These are phyloP conservation scores for Fusarium albidum DNA, from an alignment of 2,329 filamentous ascomycete genomes.

Conservation along the genomic window DNA sequence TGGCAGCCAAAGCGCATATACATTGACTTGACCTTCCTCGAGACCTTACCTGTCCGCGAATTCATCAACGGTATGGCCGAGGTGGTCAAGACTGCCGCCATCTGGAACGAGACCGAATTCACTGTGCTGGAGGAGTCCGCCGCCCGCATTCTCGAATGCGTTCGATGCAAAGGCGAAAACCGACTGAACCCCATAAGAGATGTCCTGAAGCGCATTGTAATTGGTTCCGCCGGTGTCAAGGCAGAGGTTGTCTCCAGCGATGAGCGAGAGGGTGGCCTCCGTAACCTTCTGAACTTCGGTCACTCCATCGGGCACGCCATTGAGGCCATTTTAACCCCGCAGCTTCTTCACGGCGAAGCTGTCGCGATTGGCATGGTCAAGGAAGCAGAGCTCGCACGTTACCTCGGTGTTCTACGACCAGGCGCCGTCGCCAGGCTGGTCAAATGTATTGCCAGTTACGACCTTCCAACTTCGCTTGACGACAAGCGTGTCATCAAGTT, in stretches of 20 bases:
- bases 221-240: conserved; percentile 92
- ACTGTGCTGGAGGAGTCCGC: conserved; percentile 84
- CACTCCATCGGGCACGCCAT: conserved; percentile 98
- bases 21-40: conserved; percentile 90
- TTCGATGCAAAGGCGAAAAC: conserved; percentile 49
- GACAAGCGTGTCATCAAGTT: conserved; percentile 85
- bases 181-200: conserved; percentile 76
- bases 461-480: conserved; percentile 82
- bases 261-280: conserved; percentile 90
- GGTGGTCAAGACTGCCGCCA: conserved; percentile 96
- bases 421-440: conserved; percentile 88
- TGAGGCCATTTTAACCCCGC: conserved; percentile 93
- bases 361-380: conserved; percentile 99
- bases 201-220: conserved; percentile 79
- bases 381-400: conserved; percentile 91
- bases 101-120: conserved; percentile 92
- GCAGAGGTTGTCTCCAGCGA: conserved; percentile 93
- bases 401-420: conserved; percentile 84
- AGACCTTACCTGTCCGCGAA: conserved; percentile 88
- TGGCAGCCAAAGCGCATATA: conserved; percentile 97
- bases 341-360: conserved; percentile 93
- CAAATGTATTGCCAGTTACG: conserved; percentile 96
- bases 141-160: conserved; percentile 68
- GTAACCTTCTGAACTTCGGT: conserved; percentile 96
- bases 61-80: conserved; percentile 99